phyloP scores from a whole-genome alignment of 208 protist species.

The Sergeia podlipaevii region DNA sequence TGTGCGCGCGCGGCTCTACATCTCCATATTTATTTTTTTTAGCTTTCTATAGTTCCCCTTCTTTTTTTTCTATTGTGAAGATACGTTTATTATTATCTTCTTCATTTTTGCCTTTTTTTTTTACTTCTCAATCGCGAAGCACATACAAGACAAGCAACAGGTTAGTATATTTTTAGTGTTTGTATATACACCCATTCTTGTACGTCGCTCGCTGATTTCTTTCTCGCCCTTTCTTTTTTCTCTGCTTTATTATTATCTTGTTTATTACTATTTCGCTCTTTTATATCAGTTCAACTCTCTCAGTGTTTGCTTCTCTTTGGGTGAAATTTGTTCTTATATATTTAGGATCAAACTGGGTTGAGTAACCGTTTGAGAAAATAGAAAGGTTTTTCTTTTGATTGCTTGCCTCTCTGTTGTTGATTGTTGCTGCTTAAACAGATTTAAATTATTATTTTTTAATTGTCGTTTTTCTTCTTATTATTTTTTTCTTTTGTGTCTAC shows the following conservation, averaged over 20 bases:
- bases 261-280: neutral
- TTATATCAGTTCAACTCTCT: too few species aligned
- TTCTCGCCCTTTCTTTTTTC: neutral
- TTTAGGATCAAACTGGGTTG: too few species aligned
- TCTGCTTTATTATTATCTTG: constrained; percentile 1
- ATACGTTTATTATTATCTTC: too few species aligned
- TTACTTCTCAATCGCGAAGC: neutral
- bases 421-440: too few species aligned
- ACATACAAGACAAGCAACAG: neutral
- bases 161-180: too few species aligned
- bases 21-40: constrained; percentile 6
- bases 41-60: constrained; percentile 1
- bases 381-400: constrained; percentile 2
- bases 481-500: constrained; percentile 7
- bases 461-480: constrained; percentile 4
- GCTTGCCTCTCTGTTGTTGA: neutral
- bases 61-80: too few species aligned
- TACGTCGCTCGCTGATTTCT: too few species aligned
- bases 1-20: neutral
- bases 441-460: neutral
- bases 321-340: too few species aligned
- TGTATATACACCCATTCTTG: too few species aligned
- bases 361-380: too few species aligned
- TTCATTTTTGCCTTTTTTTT: constrained; percentile 12
- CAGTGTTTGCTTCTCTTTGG: too few species aligned